Evolutionary conservation across 2,329 filamentous ascomycete genomes (phyloP).

Genomic region (Microsporum ferrugineum): DNA sequence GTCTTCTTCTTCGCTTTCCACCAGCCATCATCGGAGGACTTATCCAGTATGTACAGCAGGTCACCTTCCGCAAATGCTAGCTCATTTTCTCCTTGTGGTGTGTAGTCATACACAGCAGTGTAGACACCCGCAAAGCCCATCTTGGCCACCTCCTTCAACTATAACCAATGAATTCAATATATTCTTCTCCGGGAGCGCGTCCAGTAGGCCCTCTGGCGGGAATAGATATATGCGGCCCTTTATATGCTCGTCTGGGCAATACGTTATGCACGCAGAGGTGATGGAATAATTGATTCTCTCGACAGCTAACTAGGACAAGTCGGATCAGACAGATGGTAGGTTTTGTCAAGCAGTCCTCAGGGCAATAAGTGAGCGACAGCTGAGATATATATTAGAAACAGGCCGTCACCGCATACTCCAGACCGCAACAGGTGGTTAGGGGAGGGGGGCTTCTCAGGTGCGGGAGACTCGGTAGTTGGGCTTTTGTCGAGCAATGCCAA

Average conservation of each 20-base stretch:
- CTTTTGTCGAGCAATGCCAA: neutral
- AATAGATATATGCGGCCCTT: neutral
- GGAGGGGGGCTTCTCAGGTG: neutral
- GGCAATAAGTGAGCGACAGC: neutral
- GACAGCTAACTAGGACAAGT: neutral
- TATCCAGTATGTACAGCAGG: constrained; percentile 77
- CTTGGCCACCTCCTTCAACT: constrained; percentile 13
- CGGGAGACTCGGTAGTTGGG: neutral
- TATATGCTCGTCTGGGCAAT: neutral
- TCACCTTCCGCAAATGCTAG: constrained; percentile 76
- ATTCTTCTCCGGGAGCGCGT: neutral
- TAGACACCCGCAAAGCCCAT: constrained; percentile 94
- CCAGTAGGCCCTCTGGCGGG: neutral
- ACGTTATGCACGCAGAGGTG: neutral
- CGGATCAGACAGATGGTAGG: neutral
- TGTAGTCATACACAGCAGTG: constrained; percentile 85
- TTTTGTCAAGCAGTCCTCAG: neutral
- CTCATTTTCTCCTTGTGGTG: constrained; percentile 75
- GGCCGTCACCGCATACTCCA: neutral
- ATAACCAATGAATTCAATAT: neutral
- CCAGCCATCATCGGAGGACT: constrained; percentile 70
- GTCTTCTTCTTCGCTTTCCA: constrained; percentile 95
- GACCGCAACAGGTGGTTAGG: neutral
- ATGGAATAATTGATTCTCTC: neutral
- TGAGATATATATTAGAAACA: neutral